Evolutionary conservation across 495 filamentous ascomycete genomes (phyloP), one percentile per base, ranked within the genome.

Genomic region (Aspergillus taichungensis): DNA sequence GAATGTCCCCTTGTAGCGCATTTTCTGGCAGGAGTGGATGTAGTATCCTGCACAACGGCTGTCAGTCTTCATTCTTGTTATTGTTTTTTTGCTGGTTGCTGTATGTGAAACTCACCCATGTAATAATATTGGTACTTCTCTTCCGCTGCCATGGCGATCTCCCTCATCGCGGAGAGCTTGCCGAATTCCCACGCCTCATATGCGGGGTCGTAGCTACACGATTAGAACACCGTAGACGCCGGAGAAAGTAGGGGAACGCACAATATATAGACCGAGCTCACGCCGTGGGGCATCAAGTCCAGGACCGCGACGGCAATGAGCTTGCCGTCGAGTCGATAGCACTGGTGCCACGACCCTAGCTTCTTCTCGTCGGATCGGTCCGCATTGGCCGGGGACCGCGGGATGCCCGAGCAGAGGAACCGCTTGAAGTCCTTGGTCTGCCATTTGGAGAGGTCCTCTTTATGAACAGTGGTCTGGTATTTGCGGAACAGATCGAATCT

Each of bases 191-290:
- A 90, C 13, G 74, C 69, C 44, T 85, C 81, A 52, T 90, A 82
- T 24, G 87, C 85, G 49, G 85, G 80, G 59, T 95, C 85, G 58
- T 98, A 84, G 46, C 75, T 78, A 55, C 41, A 53, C 27, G 40
- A 42, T 44, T 34, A 47, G 18, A 37, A 1, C 18, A n/a, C 18
- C 18, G 18, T 24, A 24, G 1, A 24, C 18, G 4, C 1, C 18
- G 12, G 13, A 2, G 8, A 6, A 6, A 14, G 6, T 9, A 29
- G 8, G 11, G 10, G 29, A 8, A 53, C 62, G 55, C 57, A 92
- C 67, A 95, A 77, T 57, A 96, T 86, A 61, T 98, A 98, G 31
- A 97, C 92, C 13, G 85, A 87, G 65, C 90, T 96, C 29, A 98
- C 87, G 46, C 80, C 83, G 44, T 85, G 71, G 0, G 91, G 92